Conservation (phyloP, 495 filamentous ascomycete genomes). For the Aspergillus nanangensis region DNA sequence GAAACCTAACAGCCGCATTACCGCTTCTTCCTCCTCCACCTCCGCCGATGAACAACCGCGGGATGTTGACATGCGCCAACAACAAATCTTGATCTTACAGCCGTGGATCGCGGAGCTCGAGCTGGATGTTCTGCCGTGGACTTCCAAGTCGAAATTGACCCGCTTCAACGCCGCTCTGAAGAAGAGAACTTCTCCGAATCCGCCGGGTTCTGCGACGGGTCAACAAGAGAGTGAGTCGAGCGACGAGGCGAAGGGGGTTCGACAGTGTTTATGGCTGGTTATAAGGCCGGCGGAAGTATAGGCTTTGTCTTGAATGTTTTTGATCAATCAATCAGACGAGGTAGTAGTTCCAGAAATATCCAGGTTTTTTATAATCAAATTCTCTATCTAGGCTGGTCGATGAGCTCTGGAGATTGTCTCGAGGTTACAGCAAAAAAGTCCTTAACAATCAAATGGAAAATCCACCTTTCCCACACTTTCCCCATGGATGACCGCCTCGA, state of each 20-base stretch:
- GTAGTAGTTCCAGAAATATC: no score
- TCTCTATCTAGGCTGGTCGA: no score
- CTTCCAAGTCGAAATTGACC: slow-evolving; percentile 18
- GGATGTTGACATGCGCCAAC: slow-evolving; percentile 16
- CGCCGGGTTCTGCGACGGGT: background rate
- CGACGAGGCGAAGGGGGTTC: background rate
- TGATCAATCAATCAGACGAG: background rate
- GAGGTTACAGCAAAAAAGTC: no score
- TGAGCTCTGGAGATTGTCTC: no score
- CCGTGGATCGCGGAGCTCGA: slow-evolving; percentile 27
- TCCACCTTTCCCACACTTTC: no score
- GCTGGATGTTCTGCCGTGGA: slow-evolving; percentile 21
- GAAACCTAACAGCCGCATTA: no score
- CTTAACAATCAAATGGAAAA: no score
- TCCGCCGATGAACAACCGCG: no score
- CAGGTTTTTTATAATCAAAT: no score
- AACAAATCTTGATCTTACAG: slow-evolving; percentile 9
- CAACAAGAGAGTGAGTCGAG: background rate
- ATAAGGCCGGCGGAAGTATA: background rate
- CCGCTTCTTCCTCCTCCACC: no score
- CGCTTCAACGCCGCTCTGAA: slow-evolving; percentile 24
- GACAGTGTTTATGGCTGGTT: background rate
- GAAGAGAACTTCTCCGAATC: slow-evolving; percentile 12
- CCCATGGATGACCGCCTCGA: no score
- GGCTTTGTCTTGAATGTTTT: background rate